These are phyloP conservation scores for Backusella westeae DNA, from an alignment of 192 early-diverging fungal species.

Conservation along the genomic window DNA sequence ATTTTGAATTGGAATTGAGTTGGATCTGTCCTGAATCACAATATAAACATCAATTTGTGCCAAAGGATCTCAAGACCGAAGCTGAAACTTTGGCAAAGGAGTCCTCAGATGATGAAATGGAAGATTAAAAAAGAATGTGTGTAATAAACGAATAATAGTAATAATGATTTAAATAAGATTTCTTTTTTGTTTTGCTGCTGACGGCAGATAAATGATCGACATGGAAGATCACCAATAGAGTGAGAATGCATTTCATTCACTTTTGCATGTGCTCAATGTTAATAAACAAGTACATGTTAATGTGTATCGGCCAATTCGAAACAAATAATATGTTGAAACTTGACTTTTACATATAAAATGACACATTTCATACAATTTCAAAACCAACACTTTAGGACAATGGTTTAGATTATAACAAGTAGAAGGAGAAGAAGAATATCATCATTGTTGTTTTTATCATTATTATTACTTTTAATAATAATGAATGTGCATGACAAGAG, in stretches of 20 bases:
- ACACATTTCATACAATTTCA: background rate
- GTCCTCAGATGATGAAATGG: conserved; percentile 54
- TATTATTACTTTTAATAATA: too few species aligned
- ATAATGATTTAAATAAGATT: background rate
- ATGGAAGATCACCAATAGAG: background rate
- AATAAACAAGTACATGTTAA: background rate
- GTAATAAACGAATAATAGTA: background rate
- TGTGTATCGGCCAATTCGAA: background rate
- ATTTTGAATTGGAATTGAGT: conserved; percentile 97
- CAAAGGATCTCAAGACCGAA: conserved; percentile 81
- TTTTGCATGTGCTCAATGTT: background rate
- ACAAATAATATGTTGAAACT: too few species aligned
- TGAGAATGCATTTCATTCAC: background rate
- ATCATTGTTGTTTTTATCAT: too few species aligned
- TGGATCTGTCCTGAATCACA: conserved; percentile 90
- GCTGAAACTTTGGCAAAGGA: conserved; percentile 80
- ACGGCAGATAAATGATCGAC: background rate
- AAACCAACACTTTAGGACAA: too few species aligned
- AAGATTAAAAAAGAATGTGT: conserved; percentile 33
- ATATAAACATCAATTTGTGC: conserved; percentile 80
- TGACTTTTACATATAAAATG: too few species aligned
- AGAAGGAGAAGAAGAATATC: too few species aligned
- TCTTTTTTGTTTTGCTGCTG: background rate
- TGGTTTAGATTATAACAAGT: too few species aligned
- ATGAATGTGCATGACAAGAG: background rate